Base-by-base conservation (phyloP, 805 yeast genomes). In the Candida coleopterorum region DNA sequence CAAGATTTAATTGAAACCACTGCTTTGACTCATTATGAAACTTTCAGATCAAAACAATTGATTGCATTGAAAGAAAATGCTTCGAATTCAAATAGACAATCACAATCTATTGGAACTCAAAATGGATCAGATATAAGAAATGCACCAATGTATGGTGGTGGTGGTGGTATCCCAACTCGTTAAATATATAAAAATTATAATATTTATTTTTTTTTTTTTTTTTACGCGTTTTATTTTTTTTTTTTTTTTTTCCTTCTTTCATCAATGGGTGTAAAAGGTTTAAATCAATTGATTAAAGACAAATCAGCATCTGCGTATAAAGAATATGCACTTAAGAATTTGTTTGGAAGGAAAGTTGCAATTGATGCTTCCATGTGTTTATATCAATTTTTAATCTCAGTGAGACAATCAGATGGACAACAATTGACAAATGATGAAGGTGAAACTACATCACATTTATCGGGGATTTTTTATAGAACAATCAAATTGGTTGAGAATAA, bases 1-100 rank as follows among this genome's bases (percentile, higher is more conserved):
- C 97, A 88, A 61, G 97, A 90, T 59, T 78, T 93, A 59, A 89
- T 93, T 52, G 98, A 93, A 62, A 79, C 95, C 9, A 93, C 98
- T 4, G 70, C 94, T 2, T 70, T 77, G 47, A 74, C 79, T 37
- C 97, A 93, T 61, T 93, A 93, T 62, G 98, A 93, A 69, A 72
- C 79, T 37, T 93, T 89, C 68, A 81, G 98, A 66, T 73, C 95
- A 15, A 88, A 89, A 64, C 98, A 93, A 68, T 78, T 93, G 60
- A 78, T 88, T 42, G 94, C 95, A 7, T 74, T 93, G 62, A 89
- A 90, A 65, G 97, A 90, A 66, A 87, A 83, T 59, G 88, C 86
- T n/a, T 61, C 60, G 39, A 73, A 72, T 43, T 59, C 68, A 32
- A 63, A 62, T 48, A 57, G 70, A 49, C 70, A 54, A 44, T 37